Conservation (phyloP, 2,329 filamentous ascomycete species). For the Hymenoscyphus infarciens region DNA sequence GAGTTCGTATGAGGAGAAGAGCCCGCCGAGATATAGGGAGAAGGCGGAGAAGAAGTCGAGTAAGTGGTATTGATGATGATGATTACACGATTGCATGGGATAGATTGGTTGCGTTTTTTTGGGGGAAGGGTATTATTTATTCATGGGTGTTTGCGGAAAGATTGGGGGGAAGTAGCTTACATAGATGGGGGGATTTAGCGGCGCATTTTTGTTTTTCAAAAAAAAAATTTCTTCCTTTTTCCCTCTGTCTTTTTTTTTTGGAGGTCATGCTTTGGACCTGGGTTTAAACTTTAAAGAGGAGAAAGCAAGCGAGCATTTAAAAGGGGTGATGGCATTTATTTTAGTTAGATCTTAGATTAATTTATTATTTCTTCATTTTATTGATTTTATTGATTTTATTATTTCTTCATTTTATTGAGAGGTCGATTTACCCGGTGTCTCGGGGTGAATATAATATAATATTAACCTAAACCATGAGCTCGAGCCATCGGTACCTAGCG, state of each 20-base stretch:
- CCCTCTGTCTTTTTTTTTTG: no score
- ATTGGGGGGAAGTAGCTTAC: neutral
- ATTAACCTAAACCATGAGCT: no score
- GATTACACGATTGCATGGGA: neutral
- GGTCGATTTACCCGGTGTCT: no score
- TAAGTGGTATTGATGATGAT: neutral
- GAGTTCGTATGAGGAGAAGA: neutral
- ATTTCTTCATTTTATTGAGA: neutral
- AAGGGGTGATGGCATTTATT: neutral
- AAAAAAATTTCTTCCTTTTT: no score
- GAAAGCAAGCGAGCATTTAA: neutral
- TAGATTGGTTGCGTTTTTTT: neutral
- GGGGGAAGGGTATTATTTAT: neutral
- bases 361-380: neutral
- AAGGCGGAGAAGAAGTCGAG: neutral
- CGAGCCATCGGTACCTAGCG: no score
- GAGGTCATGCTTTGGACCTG: no score
- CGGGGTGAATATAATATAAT: no score
- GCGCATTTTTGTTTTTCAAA: neutral
- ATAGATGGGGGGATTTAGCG: neutral
- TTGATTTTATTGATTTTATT: no score
- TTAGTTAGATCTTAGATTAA: neutral
- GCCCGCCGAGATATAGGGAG: neutral
- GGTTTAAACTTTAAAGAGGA: neutral
- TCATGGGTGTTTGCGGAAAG: neutral